A percentile compares a stretch with the other conserved stretches of the same genome.
These are phyloP conservation scores for Baudoinia panamericana DNA, from an alignment of 495 filamentous ascomycete genomes.

Conservation along the genomic window DNA sequence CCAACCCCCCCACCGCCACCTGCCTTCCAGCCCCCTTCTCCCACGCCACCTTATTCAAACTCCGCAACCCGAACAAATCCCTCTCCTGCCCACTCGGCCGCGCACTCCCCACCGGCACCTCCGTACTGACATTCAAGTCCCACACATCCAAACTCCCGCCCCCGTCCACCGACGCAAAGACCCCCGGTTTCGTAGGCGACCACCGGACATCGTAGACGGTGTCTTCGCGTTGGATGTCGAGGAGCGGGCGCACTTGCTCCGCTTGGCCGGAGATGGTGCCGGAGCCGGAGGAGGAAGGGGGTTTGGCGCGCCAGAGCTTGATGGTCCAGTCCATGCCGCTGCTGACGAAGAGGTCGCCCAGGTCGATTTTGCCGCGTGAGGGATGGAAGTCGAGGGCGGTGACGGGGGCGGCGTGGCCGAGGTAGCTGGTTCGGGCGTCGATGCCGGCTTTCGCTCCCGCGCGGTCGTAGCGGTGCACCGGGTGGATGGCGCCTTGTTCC, in stretches of 20 bases:
- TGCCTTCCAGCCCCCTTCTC: conserved; percentile 76
- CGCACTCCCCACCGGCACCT: conserved; percentile 72
- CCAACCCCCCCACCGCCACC: conserved; percentile 77
- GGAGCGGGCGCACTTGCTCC: conserved; percentile 52
- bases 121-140: conserved; percentile 84
- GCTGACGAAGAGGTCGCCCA: conserved; percentile 86
- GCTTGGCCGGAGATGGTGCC: conserved; percentile 31
- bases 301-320: conserved; percentile 86
- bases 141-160: conserved; percentile 88
- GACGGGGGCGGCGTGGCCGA: conserved; percentile 80
- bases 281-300: conserved; percentile 50
- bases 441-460: conserved; percentile 93
- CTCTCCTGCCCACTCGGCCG: conserved; percentile 43
- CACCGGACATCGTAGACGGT: conserved; percentile 91
- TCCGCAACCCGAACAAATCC: conserved; percentile 47
- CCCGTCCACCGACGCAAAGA: conserved; percentile 89
- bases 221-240: conserved; percentile 86
- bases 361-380: conserved; percentile 74
- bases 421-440: conserved; percentile 70
- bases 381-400: conserved; percentile 96
- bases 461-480: conserved; percentile 92
- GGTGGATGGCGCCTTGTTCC: conserved; percentile 89
- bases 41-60: conserved; percentile 88
- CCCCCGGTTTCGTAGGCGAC: conserved; percentile 80
- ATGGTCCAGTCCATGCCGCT: conserved; percentile 89